Percentiles rank a stretch among this genome's conserved stretches.
phyloP scores from a whole-genome alignment of 2,329 filamentous ascomycete genomes.

The Phialophora verrucosa region DNA sequence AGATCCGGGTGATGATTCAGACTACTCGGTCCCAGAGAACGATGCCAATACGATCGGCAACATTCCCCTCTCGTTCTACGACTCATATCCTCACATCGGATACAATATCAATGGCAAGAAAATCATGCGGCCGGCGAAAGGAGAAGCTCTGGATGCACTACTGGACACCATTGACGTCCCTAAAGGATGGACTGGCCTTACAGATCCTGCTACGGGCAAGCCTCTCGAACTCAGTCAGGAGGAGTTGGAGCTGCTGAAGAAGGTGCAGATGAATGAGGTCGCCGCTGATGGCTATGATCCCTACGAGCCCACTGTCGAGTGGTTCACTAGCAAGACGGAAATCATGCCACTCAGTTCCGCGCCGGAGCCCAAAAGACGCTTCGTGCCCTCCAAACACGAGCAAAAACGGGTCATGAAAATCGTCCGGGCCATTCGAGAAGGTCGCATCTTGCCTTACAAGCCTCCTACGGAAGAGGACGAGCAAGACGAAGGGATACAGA shows the following conservation, averaged over 20 bases:
- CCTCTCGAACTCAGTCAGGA: conserved; percentile 85
- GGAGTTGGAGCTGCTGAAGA: conserved; percentile 85
- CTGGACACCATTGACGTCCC: conserved; percentile 96
- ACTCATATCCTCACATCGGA: conserved; percentile 96
- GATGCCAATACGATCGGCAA: conserved; percentile 91
- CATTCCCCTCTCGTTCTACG: conserved; percentile 93
- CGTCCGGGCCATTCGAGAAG: conserved; percentile 92
- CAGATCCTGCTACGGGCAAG: conserved; percentile 91
- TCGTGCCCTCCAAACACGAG: conserved; percentile 95
- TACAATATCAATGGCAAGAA: conserved; percentile 99
- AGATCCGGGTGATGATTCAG: conserved; percentile 92
- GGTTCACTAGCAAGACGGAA: conserved; percentile 88
- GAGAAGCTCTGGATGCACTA: conserved; percentile 88
- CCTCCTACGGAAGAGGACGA: conserved; percentile 75
- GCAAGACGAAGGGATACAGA: conserved; percentile 71
- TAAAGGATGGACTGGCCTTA: conserved; percentile 95
- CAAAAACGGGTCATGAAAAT: conserved; percentile 96
- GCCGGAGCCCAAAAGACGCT: conserved; percentile 93
- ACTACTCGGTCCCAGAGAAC: conserved; percentile 83
- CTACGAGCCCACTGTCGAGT: conserved; percentile 92
- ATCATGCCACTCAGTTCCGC: conserved; percentile 94
- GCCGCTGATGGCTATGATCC: conserved; percentile 89
- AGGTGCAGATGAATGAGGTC: conserved; percentile 86
- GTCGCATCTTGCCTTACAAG: conserved; percentile 89
- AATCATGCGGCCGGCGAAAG: conserved; percentile 93